Conservation (phyloP, 352 stramenopile genomes). For the Phytophthora tentaculata region DNA sequence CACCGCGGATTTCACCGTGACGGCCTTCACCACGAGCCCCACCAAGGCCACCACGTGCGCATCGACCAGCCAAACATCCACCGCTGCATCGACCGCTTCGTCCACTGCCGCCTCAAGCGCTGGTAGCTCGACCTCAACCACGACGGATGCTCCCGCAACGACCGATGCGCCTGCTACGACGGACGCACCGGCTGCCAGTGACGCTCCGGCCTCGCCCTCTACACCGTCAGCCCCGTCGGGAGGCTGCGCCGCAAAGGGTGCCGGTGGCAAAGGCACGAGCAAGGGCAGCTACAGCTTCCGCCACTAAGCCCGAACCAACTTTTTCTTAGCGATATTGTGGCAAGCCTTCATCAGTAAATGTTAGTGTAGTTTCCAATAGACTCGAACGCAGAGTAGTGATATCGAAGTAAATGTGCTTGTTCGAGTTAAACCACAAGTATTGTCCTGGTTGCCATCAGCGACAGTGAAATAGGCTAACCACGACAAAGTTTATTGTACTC, state of each 20-base stretch:
- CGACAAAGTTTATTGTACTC: too few relatives aligned
- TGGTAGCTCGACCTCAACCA: conserved; percentile 12
- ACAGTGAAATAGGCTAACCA: too few relatives aligned
- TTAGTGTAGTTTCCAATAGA: conserved; percentile 3
- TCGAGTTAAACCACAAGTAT: neutral
- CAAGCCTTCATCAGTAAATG: conserved; percentile 9
- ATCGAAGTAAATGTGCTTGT: conserved; percentile 18
- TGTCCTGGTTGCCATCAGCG: too few relatives aligned
- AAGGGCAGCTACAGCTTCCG: conserved; percentile 26
- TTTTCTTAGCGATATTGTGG: conserved; percentile 4
- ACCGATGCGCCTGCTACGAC: conserved; percentile 4
- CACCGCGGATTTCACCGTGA: conserved; percentile 44
- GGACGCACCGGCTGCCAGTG: conserved; percentile 5
- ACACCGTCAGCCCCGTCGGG: conserved; percentile 22
- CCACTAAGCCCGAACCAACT: conserved; percentile 11
- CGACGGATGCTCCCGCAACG: conserved; percentile 5
- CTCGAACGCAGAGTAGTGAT: conserved; percentile 5
- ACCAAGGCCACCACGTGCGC: conserved; percentile 33
- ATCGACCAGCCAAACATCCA: conserved; percentile 10
- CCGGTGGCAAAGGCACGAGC: conserved; percentile 8
- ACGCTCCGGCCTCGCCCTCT: conserved; percentile 4
- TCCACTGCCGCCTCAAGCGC: neutral
- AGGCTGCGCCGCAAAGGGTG: conserved; percentile 23
- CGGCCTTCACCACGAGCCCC: conserved; percentile 33
- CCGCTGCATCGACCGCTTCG: conserved; percentile 5